phyloP scores from a whole-genome alignment of 2,329 filamentous ascomycete genomes.

The Colletotrichum orbiculare region DNA sequence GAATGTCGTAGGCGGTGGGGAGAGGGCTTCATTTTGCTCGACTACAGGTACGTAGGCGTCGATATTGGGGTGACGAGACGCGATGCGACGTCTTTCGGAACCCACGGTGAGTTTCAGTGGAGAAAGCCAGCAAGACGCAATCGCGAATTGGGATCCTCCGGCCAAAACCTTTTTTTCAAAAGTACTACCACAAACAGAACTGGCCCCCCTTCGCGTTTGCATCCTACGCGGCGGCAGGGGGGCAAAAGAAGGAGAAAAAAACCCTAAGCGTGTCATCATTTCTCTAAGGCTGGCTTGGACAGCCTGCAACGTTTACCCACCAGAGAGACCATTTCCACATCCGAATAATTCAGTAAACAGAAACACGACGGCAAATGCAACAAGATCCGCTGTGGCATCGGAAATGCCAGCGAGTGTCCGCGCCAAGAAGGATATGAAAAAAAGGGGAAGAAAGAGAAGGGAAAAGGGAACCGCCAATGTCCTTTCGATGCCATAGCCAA shows the following conservation, averaged over 20 bases:
- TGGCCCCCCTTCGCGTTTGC: conserved; percentile 1
- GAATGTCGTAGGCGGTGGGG: too few species aligned
- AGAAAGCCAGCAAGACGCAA: too few species aligned
- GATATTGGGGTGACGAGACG: too few species aligned
- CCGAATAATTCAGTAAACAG: conserved; percentile 1
- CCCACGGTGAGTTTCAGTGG: too few species aligned
- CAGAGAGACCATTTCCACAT: not conserved
- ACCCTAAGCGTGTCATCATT: conserved; percentile 29
- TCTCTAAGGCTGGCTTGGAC: not conserved
- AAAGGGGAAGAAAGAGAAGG: too few species aligned
- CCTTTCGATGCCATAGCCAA: not conserved
- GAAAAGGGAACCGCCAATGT: not conserved
- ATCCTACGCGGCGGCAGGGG: conserved; percentile 2
- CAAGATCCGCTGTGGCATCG: not conserved
- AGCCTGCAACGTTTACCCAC: not conserved
- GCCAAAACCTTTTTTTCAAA: not conserved
- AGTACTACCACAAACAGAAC: not conserved
- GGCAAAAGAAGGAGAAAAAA: not conserved
- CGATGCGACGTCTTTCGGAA: too few species aligned
- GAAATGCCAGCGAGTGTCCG: conserved; percentile 6
- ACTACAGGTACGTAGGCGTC: too few species aligned
- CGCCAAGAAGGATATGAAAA: not conserved
- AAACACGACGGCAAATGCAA: not conserved
- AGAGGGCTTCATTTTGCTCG: too few species aligned
- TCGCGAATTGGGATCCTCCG: too few species aligned